Conservation (phyloP, 2,329 filamentous ascomycete genomes). For the Sclerotinia subarctica region DNA sequence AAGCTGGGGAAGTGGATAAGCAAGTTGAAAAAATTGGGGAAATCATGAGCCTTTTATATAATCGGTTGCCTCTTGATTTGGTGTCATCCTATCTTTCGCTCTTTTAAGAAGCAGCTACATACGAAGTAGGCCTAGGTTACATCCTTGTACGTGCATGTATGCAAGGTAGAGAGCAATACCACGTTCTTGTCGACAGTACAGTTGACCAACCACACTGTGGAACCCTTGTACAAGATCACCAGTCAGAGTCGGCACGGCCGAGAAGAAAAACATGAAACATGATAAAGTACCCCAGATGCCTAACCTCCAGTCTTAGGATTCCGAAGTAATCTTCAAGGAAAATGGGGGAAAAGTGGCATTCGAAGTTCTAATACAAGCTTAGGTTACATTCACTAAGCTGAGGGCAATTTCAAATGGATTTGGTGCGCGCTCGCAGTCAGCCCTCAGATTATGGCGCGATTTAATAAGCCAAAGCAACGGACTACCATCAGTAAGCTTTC, state of each 20-base stretch:
- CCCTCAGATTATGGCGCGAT: background rate
- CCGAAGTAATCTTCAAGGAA: background rate
- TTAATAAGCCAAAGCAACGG: no score
- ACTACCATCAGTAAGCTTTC: no score
- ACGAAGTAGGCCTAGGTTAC: background rate
- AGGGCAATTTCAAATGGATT: background rate
- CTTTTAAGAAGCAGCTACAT: background rate
- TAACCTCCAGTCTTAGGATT: background rate
- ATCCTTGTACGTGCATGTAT: background rate
- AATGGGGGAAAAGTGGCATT: background rate
- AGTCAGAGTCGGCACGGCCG: background rate
- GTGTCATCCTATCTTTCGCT: constrained; percentile 6
- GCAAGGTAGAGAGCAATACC: background rate
- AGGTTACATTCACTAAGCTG: background rate
- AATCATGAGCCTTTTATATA: constrained; percentile 14
- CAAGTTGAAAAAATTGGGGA: background rate
- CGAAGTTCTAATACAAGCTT: background rate
- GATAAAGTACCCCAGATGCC: background rate
- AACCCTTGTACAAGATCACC: background rate
- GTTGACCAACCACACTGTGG: background rate
- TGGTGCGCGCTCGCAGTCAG: constrained; percentile 2
- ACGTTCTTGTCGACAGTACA: background rate
- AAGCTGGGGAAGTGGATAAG: constrained; percentile 7
- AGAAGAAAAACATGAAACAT: background rate
- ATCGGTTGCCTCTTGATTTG: background rate